Evolutionary conservation across 345 rosid genomes (phyloP).

Genomic region (Pelargonium nanum): DNA sequence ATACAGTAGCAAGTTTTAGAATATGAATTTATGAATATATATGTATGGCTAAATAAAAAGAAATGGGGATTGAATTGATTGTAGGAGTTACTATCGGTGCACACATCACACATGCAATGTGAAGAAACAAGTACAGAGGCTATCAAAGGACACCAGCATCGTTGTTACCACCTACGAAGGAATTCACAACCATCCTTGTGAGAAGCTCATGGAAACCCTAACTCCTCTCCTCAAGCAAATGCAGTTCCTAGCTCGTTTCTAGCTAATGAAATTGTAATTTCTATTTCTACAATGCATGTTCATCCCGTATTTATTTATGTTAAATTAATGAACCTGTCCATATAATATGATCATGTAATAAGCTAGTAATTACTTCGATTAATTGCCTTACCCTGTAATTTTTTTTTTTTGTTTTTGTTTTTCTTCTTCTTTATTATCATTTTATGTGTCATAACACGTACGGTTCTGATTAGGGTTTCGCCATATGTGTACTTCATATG

Average conservation of each 20-base stretch:
- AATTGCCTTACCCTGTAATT: too few species aligned
- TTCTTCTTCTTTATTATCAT: too few species aligned
- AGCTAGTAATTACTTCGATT: too few species aligned
- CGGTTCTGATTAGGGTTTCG: too few species aligned
- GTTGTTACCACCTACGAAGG: slow-evolving; percentile 85
- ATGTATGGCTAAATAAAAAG: background rate
- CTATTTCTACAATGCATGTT: too few species aligned
- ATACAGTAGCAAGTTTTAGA: too few species aligned
- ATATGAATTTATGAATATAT: background rate
- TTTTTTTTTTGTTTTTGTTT: too few species aligned
- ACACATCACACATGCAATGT: slow-evolving; percentile 92
- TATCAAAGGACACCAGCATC: slow-evolving; percentile 59
- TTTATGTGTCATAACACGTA: too few species aligned
- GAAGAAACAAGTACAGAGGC: slow-evolving; percentile 89
- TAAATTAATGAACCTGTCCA: too few species aligned
- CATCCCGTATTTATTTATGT: too few species aligned
- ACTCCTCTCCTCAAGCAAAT: slow-evolving; percentile 83
- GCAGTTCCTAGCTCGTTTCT: slow-evolving; percentile 67
- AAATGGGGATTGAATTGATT: background rate
- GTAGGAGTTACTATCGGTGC: slow-evolving; percentile 85
- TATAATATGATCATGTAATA: too few species aligned
- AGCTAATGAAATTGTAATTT: background rate
- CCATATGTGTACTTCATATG: too few species aligned
- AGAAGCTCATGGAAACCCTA: slow-evolving; percentile 86
- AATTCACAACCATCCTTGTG: slow-evolving; percentile 78